Conservation (phyloP, 345 rosid genomes). For the Erodium maritimum region DNA sequence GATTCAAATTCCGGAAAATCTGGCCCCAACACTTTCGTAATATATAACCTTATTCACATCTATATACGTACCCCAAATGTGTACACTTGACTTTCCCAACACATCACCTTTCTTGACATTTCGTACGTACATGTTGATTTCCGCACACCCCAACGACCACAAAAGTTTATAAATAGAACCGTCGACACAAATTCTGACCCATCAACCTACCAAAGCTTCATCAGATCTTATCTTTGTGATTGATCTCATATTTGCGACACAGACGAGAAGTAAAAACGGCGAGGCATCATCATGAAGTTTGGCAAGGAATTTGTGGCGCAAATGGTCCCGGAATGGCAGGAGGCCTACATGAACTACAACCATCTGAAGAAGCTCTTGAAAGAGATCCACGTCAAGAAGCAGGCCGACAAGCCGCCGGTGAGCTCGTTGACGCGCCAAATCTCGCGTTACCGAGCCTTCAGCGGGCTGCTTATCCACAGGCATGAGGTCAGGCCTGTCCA, state of each 20-base stretch:
- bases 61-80: not conserved
- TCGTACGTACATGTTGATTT: not conserved
- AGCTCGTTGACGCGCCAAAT: not conserved
- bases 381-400: not conserved
- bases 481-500: not conserved
- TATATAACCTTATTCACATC: no score
- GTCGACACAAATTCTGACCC: not conserved
- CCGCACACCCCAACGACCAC: not conserved
- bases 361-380: not conserved
- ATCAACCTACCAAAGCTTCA: not conserved
- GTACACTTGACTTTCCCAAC: not conserved
- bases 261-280: not conserved
- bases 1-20: no score
- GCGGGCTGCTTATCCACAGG: not conserved
- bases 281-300: slow-evolving; percentile 6
- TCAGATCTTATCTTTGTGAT: no score
- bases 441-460: not conserved
- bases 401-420: not conserved
- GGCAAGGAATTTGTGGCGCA: slow-evolving; percentile 4
- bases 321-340: not conserved
- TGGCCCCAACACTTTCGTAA: no score
- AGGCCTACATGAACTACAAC: not conserved
- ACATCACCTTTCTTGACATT: not conserved
- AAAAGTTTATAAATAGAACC: not conserved
- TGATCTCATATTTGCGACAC: no score